These are phyloP conservation scores for Debaryomyces nepalensis DNA, from an alignment of 1,139 yeast species.

Conservation along the genomic window DNA sequence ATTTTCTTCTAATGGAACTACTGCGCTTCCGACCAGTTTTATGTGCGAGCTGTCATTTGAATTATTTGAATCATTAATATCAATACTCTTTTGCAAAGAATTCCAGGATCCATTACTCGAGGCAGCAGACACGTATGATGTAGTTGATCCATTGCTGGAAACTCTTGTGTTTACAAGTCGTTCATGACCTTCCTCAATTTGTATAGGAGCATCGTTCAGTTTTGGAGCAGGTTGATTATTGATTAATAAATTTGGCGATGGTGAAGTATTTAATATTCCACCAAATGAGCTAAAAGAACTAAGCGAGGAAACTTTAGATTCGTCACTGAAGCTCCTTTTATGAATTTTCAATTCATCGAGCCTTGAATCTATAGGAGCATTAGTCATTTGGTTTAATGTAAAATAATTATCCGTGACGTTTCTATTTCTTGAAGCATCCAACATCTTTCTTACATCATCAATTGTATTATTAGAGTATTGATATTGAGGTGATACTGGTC, in stretches of 20 bases:
- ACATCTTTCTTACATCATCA: neutral
- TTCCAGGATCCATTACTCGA: slow-evolving; percentile 34
- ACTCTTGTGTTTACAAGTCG: neutral
- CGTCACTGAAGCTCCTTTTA: slow-evolving; percentile 44
- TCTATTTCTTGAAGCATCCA: slow-evolving; percentile 2
- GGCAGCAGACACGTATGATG: slow-evolving; percentile 10
- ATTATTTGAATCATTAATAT: slow-evolving; percentile 25
- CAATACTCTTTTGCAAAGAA: slow-evolving; percentile 41
- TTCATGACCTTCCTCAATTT: neutral
- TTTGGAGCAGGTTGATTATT: neutral
- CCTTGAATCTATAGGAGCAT: slow-evolving; percentile 18
- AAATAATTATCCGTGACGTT: slow-evolving; percentile 3
- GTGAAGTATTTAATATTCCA: slow-evolving; percentile 31
- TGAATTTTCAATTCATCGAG: slow-evolving; percentile 23
- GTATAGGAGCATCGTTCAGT: neutral
- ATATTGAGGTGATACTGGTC: too few relatives aligned
- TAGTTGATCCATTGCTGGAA: slow-evolving; percentile 1
- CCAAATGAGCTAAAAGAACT: slow-evolving; percentile 45
- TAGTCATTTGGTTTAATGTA: slow-evolving; percentile 11
- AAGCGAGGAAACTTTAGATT: slow-evolving; percentile 43
- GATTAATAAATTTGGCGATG: neutral
- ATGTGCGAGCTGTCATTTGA: neutral
- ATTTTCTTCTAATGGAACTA: neutral
- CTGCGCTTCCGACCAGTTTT: neutral
- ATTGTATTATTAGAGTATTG: neutral